Evolutionary conservation across 768 basidiomycete genomes (phyloP).

Genomic region (Cystofilobasidium bisporidii): DNA sequence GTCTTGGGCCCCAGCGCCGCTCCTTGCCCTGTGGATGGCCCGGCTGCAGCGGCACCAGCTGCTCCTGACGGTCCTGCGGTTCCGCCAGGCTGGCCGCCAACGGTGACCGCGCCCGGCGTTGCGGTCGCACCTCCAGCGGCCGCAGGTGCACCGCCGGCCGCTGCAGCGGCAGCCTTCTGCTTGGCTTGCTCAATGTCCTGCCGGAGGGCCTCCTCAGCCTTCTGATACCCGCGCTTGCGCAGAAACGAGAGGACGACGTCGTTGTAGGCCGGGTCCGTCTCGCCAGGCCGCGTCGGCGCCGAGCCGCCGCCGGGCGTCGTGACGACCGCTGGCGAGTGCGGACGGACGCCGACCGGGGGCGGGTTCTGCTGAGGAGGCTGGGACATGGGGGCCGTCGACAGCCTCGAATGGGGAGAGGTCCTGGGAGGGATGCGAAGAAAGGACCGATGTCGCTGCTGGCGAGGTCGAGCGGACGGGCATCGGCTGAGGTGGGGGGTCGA

Average conservation of each 20-base stretch:
- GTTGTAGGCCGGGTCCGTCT: slow-evolving; percentile 25
- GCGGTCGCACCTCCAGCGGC: not conserved
- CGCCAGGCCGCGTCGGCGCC: not conserved
- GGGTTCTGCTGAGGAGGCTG: not conserved
- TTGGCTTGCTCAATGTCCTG: slow-evolving; percentile 22
- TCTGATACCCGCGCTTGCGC: slow-evolving; percentile 13
- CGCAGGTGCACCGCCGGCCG: not conserved
- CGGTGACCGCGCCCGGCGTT: no score
- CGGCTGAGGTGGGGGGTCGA: no score
- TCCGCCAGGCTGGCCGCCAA: not conserved
- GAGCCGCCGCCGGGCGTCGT: slow-evolving; percentile 1
- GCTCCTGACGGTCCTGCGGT: not conserved
- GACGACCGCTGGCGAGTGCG: slow-evolving; percentile 3
- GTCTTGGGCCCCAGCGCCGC: not conserved
- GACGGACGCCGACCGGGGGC: not conserved
- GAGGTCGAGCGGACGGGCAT: no score
- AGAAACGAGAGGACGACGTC: slow-evolving; percentile 27
- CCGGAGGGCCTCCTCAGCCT: slow-evolving; percentile 19
- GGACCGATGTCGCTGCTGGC: no score
- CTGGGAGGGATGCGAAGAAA: no score
- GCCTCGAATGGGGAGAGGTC: no score
- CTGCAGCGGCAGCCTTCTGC: not conserved
- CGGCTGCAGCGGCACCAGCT: not conserved
- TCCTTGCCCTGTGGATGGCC: not conserved
- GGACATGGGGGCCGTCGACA: not conserved